These are phyloP conservation scores for Rhizopus microsporus DNA, from an alignment of 371 early-diverging fungal species.

Conservation along the genomic window DNA sequence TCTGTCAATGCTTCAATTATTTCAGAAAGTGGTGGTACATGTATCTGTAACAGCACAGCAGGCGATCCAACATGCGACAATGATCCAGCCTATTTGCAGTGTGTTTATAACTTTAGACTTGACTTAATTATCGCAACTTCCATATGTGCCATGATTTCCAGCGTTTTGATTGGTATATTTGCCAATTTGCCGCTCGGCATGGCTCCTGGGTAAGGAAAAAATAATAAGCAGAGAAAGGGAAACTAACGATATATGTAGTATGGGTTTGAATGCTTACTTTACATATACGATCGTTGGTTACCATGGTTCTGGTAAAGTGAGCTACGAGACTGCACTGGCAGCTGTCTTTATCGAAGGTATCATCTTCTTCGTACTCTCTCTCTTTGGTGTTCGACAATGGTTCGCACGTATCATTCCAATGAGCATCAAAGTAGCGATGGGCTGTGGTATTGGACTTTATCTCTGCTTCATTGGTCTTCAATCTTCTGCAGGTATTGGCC, in stretches of 20 bases:
- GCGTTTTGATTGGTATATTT: conserved; percentile 66
- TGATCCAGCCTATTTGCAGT: conserved; percentile 58
- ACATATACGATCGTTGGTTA: conserved; percentile 80
- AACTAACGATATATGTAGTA: conserved; percentile 15
- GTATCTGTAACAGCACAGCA: conserved; percentile 55
- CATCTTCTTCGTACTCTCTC: conserved; percentile 69
- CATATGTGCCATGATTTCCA: conserved; percentile 66
- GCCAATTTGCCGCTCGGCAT: conserved; percentile 79
- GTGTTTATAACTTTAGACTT: conserved; percentile 64
- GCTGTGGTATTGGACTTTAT: conserved; percentile 78
- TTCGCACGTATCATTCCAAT: conserved; percentile 73
- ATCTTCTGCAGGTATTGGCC: conserved; percentile 76
- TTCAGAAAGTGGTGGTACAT: conserved; percentile 75
- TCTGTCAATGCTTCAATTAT: conserved; percentile 78
- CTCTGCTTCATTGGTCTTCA: conserved; percentile 77
- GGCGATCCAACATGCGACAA: conserved; percentile 49
- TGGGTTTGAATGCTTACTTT: conserved; percentile 85
- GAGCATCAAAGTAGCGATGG: conserved; percentile 73
- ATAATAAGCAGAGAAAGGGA: too few relatives aligned
- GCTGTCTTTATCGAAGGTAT: conserved; percentile 83
- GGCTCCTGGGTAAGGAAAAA: conserved; percentile 56
- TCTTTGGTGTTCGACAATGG: conserved; percentile 79
- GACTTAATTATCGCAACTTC: conserved; percentile 75
- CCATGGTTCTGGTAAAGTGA: conserved; percentile 71
- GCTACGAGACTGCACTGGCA: conserved; percentile 70